Base-by-base conservation (phyloP, 371 early-diverging fungal species). In the Basidiobolus heterosporus region DNA sequence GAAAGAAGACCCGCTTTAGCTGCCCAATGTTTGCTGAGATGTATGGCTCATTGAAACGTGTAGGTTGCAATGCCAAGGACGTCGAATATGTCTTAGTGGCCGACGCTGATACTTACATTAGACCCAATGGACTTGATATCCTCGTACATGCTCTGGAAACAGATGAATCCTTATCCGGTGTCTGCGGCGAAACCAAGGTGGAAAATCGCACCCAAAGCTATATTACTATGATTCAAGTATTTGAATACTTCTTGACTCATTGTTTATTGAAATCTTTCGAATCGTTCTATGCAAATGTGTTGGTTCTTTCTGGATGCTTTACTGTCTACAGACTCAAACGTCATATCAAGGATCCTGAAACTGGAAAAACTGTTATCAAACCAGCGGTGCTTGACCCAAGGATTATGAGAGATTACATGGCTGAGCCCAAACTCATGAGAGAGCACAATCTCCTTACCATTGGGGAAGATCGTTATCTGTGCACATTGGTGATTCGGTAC, bases 181-280 rank as follows among this genome's bases (percentile, higher is more conserved):
- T 89, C 15, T 94, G 92, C 53, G 95, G 95, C 42, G 95, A 94
- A 69, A 94, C 95, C 1, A 70, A 71, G 54, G 69, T 94, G 39
- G 82, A 83, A 4, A 92, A 92, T 59, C 85, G 89, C 59, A 82
- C 82, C 54, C 67, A 72, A 20, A 82, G 86, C 6, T 85, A 85
- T 83, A 88, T 89, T 17, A 94, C 98, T 0, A 94, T 93, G 90
- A 91, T 97, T 64, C 98, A 98, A 58, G 97, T 98, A 11, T 94
- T 88, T 62, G 92, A 91, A 55, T 94, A 99, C 77, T 99, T 90
- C 64, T 98, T 97, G 52, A 92, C 94, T 35, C 99, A 98, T 72
- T 95, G 96, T 58, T 58, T 97, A 53, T 78, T 88, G 38, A 98
- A 98, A 65, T 90, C 98, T 0, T 99, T 99, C 65, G 99, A 99